phyloP scores from a whole-genome alignment of 2,329 filamentous ascomycete species.

The Colletotrichum navitas region DNA sequence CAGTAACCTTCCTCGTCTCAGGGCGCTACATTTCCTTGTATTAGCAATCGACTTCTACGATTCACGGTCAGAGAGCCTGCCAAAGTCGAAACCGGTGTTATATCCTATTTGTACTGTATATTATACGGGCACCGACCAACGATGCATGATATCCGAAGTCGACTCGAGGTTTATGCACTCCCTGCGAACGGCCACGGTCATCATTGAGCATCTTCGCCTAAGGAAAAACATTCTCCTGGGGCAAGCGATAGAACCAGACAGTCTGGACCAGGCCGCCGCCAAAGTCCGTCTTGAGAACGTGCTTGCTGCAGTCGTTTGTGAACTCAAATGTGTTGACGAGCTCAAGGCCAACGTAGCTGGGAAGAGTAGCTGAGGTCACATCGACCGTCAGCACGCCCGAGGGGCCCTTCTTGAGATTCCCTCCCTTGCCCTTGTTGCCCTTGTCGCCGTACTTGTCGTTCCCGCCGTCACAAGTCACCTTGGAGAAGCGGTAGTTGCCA shows the following conservation, averaged over 20 bases:
- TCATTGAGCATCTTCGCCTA: neutral
- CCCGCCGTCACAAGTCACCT: constrained; percentile 3
- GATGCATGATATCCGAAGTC: no score
- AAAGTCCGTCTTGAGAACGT: constrained; percentile 25
- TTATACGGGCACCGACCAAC: no score
- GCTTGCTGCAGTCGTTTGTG: constrained; percentile 21
- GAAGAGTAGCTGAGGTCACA: constrained; percentile 22
- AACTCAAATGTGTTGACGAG: constrained; percentile 28
- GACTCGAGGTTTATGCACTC: neutral
- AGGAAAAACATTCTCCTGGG: neutral
- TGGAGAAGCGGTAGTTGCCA: constrained; percentile 16
- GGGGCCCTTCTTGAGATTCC: neutral
- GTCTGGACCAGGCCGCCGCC: constrained; percentile 9
- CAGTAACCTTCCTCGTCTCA: no score
- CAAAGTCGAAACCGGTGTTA: no score
- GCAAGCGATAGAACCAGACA: constrained; percentile 25
- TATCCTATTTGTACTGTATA: no score
- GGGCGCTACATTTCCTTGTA: no score
- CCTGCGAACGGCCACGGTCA: neutral
- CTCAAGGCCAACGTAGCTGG: constrained; percentile 27
- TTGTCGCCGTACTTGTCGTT: neutral
- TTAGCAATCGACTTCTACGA: no score
- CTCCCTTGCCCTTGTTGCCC: neutral
- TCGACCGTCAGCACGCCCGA: constrained; percentile 25
- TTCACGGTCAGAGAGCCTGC: no score